Percentiles rank a stretch among this genome's conserved stretches.
These are phyloP conservation scores for Lipomyces starkeyi DNA, from an alignment of 805 yeast species.

Conservation along the genomic window DNA sequence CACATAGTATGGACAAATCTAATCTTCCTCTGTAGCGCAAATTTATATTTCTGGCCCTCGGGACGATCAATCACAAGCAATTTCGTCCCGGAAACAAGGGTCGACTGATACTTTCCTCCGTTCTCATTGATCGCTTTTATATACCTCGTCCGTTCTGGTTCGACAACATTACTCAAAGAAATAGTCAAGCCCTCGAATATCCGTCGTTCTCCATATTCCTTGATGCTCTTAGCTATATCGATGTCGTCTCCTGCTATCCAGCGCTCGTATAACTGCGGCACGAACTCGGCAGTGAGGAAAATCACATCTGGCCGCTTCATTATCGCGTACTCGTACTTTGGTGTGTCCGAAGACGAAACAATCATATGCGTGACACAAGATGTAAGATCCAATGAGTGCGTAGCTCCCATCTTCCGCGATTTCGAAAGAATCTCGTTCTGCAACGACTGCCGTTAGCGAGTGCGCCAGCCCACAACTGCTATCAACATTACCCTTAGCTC, in stretches of 20 bases:
- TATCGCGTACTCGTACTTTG: conserved; percentile 60
- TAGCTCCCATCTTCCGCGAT: conserved; percentile 53
- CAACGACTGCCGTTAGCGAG: neutral
- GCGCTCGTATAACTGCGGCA: conserved; percentile 53
- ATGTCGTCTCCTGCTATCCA: conserved; percentile 62
- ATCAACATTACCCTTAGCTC: conserved; percentile 17
- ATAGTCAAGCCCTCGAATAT: conserved; percentile 47
- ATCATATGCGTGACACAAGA: conserved; percentile 58
- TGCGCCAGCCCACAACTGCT: neutral
- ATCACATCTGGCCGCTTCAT: conserved; percentile 55
- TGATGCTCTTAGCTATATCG: conserved; percentile 40
- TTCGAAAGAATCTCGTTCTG: conserved; percentile 28
- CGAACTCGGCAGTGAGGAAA: conserved; percentile 57
- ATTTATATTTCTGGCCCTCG: conserved; percentile 47
- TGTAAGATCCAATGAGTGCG: conserved; percentile 54
- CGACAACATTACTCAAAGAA: conserved; percentile 49
- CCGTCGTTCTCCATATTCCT: conserved; percentile 32
- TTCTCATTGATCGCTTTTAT: conserved; percentile 42
- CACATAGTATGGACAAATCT: conserved; percentile 54
- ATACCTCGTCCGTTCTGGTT: conserved; percentile 35
- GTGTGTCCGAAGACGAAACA: conserved; percentile 59
- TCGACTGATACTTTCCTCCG: conserved; percentile 47
- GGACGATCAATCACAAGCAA: conserved; percentile 44
- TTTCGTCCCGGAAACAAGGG: conserved; percentile 42
- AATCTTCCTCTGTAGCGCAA: conserved; percentile 50